Conservation (phyloP, 1,139 yeast species). For the Tardiomyces digboiensis region DNA sequence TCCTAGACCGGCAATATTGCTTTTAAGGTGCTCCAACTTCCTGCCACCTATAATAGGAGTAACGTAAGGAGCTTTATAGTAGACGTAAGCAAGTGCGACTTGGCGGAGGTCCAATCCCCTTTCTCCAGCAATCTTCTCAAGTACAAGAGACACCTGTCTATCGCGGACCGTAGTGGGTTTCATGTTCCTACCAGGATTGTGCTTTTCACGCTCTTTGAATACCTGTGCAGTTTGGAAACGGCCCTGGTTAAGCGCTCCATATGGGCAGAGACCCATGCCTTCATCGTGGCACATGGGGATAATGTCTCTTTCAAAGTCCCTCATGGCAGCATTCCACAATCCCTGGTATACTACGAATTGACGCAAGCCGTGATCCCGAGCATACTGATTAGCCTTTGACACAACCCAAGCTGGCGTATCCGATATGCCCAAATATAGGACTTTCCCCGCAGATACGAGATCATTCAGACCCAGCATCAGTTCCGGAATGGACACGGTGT, state of each 20-base stretch:
- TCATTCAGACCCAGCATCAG: conserved; percentile 17
- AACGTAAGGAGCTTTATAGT: not conserved
- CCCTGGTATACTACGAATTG: conserved; percentile 20
- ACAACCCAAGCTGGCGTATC: conserved; percentile 21
- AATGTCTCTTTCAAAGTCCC: conserved; percentile 19
- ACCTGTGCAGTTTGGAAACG: conserved; percentile 13
- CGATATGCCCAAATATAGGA: conserved; percentile 16
- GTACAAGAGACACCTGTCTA: conserved; percentile 11
- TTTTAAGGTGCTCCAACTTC: not conserved
- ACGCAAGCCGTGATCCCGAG: conserved; percentile 13
- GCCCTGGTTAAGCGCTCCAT: conserved; percentile 16
- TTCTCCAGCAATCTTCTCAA: conserved; percentile 15
- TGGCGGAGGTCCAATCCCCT: conserved; percentile 9
- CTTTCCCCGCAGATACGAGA: conserved; percentile 12
- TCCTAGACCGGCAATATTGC: not conserved
- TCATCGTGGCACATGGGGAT: conserved; percentile 14
- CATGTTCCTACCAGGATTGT: conserved; percentile 4
- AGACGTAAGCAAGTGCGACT: conserved; percentile 5
- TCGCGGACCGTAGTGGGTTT: conserved; percentile 1
- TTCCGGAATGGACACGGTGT: conserved; percentile 17
- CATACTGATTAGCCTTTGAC: conserved; percentile 17
- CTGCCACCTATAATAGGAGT: not conserved
- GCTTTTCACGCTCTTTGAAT: conserved; percentile 9
- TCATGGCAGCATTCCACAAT: conserved; percentile 13
- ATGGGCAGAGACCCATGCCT: conserved; percentile 18